Conservation (phyloP, 1,139 yeast species). For the Geotrichum aggregatum region DNA sequence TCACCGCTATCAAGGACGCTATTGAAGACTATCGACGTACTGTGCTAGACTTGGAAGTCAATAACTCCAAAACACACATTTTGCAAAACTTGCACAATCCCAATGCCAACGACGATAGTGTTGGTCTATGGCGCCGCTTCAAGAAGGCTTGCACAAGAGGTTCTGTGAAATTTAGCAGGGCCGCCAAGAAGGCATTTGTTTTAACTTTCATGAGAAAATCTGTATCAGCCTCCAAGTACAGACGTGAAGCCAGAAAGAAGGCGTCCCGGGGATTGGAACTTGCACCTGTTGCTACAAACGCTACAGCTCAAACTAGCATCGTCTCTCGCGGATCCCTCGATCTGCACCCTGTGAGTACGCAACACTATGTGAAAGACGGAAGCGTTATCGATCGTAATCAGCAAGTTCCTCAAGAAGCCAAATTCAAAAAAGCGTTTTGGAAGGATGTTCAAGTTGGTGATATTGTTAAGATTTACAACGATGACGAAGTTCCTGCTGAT, state of each 20-base stretch:
- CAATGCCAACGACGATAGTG: slow-evolving; percentile 64
- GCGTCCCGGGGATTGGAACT: slow-evolving; percentile 22
- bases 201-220: slow-evolving; percentile 19
- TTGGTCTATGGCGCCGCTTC: slow-evolving; percentile 62
- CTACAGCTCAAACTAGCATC: slow-evolving; percentile 10
- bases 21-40: slow-evolving; percentile 89
- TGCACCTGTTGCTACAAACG: slow-evolving; percentile 24
- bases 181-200: slow-evolving; percentile 10
- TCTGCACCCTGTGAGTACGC: slow-evolving; percentile 14
- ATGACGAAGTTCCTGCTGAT: slow-evolving; percentile 95
- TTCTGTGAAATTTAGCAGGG: slow-evolving; percentile 25
- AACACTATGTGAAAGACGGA: slow-evolving; percentile 24
- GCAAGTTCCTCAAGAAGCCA: slow-evolving; percentile 37
- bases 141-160: slow-evolving; percentile 47
- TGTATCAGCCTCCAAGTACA: slow-evolving; percentile 15
- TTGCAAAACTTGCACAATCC: slow-evolving; percentile 64
- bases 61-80: slow-evolving; percentile 78
- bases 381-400: slow-evolving; percentile 38
- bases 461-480: slow-evolving; percentile 72
- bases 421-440: slow-evolving; percentile 72
- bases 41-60: slow-evolving; percentile 72
- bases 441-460: slow-evolving; percentile 88
- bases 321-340: slow-evolving; percentile 22
- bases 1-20: slow-evolving; percentile 92
- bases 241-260: slow-evolving; percentile 6